Evolutionary conservation across 2,329 filamentous ascomycete genomes (phyloP).

Genomic region (Achaetomium macrosporum): DNA sequence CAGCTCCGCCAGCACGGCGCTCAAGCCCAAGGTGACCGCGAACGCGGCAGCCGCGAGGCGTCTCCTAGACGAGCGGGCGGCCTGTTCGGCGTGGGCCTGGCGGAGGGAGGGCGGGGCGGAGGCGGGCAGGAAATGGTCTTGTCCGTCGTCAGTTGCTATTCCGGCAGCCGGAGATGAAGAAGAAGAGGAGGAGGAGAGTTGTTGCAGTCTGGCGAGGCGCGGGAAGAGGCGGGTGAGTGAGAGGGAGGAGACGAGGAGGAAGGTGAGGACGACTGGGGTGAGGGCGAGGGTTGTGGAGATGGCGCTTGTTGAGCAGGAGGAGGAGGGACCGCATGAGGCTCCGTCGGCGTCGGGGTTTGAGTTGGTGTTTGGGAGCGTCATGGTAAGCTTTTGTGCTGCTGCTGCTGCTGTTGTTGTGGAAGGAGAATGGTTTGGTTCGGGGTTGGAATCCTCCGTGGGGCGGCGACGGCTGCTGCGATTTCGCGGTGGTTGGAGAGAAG

Average conservation of each 20-base stretch:
- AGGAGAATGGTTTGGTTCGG: too few species aligned
- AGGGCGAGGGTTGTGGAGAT: slow-evolving; percentile 43
- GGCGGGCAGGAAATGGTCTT: slow-evolving; percentile 56
- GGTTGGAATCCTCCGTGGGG: neutral
- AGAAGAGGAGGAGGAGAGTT: neutral
- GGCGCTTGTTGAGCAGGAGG: slow-evolving; percentile 5
- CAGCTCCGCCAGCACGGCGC: slow-evolving; percentile 70
- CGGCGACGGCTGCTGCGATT: neutral
- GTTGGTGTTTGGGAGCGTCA: neutral
- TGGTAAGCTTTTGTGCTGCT: neutral
- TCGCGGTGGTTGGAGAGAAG: neutral
- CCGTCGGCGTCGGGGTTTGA: neutral
- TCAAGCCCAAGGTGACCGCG: slow-evolving; percentile 68
- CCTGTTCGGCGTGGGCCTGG: slow-evolving; percentile 54
- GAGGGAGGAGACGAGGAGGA: slow-evolving; percentile 55
- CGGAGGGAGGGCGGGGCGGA: slow-evolving; percentile 55
- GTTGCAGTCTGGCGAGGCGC: slow-evolving; percentile 53
- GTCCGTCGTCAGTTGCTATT: slow-evolving; percentile 44
- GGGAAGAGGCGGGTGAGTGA: slow-evolving; percentile 68
- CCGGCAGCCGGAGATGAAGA: neutral
- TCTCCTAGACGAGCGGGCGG: slow-evolving; percentile 44
- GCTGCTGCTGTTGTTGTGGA: neutral
- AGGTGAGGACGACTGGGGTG: slow-evolving; percentile 66
- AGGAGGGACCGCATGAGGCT: slow-evolving; percentile 10
- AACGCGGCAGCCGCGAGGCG: slow-evolving; percentile 60